Conservation (phyloP, 23 red algal genomes). For the Rhodosorus marinus region DNA sequence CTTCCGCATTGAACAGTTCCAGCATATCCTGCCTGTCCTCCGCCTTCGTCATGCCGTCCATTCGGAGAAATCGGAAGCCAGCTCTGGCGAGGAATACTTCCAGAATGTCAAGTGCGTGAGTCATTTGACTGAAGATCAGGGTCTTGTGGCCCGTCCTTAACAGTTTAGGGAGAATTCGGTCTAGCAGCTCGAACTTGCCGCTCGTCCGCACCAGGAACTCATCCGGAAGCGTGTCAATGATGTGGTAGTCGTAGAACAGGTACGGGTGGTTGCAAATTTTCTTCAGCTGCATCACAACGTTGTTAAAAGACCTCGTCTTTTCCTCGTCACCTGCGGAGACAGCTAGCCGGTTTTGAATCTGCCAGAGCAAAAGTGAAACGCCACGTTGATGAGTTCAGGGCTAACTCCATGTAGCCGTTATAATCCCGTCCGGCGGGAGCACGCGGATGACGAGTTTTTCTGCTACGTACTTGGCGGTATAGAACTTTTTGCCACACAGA, state of each 20-base stretch:
- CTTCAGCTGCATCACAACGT: conserved; percentile 81
- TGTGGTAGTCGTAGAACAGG: conserved; percentile 76
- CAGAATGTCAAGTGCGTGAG: conserved; percentile 56
- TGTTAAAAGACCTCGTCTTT: conserved; percentile 36
- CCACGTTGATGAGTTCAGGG: not conserved
- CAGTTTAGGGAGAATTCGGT: conserved; percentile 64
- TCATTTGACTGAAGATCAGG: conserved; percentile 97
- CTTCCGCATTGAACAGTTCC: conserved; percentile 67
- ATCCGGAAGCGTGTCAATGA: conserved; percentile 19
- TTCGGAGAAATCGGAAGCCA: conserved; percentile 55
- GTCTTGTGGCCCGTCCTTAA: conserved; percentile 46
- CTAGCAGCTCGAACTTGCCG: conserved; percentile 83
- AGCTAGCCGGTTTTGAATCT: conserved; percentile 23
- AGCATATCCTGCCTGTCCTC: conserved; percentile 69
- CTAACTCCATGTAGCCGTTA: too few species aligned
- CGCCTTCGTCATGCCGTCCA: conserved; percentile 76
- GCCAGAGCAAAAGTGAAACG: too few species aligned
- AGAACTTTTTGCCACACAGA: conserved; percentile 80
- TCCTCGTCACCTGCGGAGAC: conserved; percentile 35
- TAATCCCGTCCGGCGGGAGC: conserved; percentile 4
- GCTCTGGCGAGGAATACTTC: conserved; percentile 47
- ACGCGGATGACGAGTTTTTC: conserved; percentile 8
- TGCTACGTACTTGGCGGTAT: conserved; percentile 40
- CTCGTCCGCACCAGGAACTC: conserved; percentile 64
- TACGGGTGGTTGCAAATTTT: conserved; percentile 99